Percentiles rank a stretch among this genome's conserved stretches.
Evolutionary conservation across 2,329 filamentous ascomycete species (phyloP).

Genomic region (Trichoderma koningiopsis): DNA sequence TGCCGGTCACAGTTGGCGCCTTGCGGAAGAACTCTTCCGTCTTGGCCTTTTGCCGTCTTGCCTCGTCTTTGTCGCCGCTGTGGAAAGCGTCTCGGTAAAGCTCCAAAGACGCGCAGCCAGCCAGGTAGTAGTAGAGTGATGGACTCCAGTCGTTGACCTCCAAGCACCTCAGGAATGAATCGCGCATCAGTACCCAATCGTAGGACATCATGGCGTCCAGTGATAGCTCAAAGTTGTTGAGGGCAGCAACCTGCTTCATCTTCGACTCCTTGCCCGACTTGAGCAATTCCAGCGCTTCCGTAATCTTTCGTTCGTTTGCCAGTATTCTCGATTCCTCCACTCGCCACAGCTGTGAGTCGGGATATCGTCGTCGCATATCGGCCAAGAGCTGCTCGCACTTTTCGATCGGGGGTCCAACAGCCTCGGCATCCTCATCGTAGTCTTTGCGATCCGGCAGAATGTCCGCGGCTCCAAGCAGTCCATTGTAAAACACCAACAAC

Average conservation of each 20-base stretch:
- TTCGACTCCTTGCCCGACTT: conserved; percentile 62
- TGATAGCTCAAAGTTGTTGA: conserved; percentile 83
- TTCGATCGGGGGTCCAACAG: conserved; percentile 71
- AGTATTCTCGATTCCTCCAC: conserved; percentile 83
- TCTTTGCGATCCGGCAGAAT: conserved; percentile 69
- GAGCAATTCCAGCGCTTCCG: conserved; percentile 68
- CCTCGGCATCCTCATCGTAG: conserved; percentile 56
- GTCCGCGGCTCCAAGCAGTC: conserved; percentile 81
- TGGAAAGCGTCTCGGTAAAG: conserved; percentile 68
- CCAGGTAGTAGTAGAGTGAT: conserved; percentile 85
- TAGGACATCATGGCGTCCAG: conserved; percentile 78
- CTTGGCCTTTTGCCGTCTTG: conserved; percentile 59
- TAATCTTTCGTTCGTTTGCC: conserved; percentile 66
- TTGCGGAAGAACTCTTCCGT: conserved; percentile 72
- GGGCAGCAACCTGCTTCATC: conserved; percentile 84
- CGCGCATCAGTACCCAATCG: conserved; percentile 71
- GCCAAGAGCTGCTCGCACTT: conserved; percentile 68
- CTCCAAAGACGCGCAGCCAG: conserved; percentile 76
- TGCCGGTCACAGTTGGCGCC: conserved; percentile 73
- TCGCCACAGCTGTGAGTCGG: conserved; percentile 80
- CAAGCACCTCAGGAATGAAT: conserved; percentile 72
- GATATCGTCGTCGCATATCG: conserved; percentile 76
- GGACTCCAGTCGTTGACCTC: conserved; percentile 91
- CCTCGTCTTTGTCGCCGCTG: conserved; percentile 44
- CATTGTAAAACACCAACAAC: conserved; percentile 85